Base-by-base conservation (phyloP, 192 early-diverging fungal genomes). In the Backusella morwellensis region DNA sequence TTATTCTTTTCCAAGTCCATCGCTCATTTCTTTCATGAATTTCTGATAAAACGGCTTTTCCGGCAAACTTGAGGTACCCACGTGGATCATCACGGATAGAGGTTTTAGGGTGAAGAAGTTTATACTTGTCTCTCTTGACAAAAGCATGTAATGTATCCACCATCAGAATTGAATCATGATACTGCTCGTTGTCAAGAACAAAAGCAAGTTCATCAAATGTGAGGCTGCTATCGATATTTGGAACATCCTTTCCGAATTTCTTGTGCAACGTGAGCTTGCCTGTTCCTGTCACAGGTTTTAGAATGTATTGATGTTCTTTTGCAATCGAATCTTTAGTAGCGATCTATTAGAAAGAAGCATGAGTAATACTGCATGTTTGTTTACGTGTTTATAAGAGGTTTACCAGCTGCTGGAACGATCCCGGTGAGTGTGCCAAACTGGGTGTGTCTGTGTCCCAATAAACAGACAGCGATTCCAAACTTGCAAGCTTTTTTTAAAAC, bases 131-230 rank as follows among this genome's bases (percentile, higher is more conserved):
- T 42, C 72, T 67, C 21, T 80, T 80, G 7, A 81, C 68, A 63
- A 47, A 63, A 12, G 75, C 36, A 50, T 81, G 80, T 26, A 81
- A 77, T 21, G 36, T 50, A 66, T 81, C 80, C 2, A 93, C 82
- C n/a, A 95, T 80, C 23, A 92, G 73, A 74, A 95, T 83, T 2
- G 86, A 80, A 67, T 91, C 92, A 0, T 78, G 75, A 75, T 94
- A 96, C 79, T 96, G 95, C 56, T 89, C 83, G 73, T 93, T 89
- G 68, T 94, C 90, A 6, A 96, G 73, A 35, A 88, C 86, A 79
- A 96, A 94, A 1, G 86, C 94, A 12, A 95, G 81, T 74, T 92
- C 90, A 78, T 94, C 92, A 81, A 95, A 94, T 67, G 90, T 80
- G 15, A 94, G 81, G 68, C 74, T 87, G 35, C 84, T 85, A 69